Percentiles rank a stretch among this genome's conserved stretches.
These are phyloP conservation scores for Leishmania aethiopica DNA, from an alignment of 208 protist species.

Conservation along the genomic window DNA sequence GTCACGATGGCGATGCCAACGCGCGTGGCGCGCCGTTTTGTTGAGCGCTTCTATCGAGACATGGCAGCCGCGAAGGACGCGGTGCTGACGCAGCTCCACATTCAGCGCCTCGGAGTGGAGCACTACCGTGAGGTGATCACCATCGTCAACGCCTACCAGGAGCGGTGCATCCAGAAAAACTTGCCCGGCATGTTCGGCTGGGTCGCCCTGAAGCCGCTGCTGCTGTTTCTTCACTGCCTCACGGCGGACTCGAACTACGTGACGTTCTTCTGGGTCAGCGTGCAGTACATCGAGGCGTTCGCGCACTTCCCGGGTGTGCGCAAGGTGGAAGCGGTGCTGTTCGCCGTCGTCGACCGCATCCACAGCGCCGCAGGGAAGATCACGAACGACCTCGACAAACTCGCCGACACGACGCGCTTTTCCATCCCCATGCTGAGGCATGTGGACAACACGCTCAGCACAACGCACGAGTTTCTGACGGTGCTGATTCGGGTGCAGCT, in stretches of 20 bases:
- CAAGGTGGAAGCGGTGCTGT: constrained; percentile 72
- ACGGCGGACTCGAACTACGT: constrained; percentile 89
- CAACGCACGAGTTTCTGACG: constrained; percentile 62
- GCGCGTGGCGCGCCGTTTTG: constrained; percentile 45
- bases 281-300: constrained; percentile 85
- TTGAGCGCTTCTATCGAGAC: constrained; percentile 72
- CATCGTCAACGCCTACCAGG: constrained; percentile 71
- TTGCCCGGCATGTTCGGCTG: constrained; percentile 85
- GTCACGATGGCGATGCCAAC: constrained; percentile 49
- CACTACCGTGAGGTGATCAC: constrained; percentile 66
- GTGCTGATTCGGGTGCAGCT: constrained; percentile 85
- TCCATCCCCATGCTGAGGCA: constrained; percentile 57
- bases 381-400: constrained; percentile 42
- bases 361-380: constrained; percentile 55
- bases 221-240: constrained; percentile 77
- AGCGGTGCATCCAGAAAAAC: constrained; percentile 54
- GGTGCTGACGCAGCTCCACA: constrained; percentile 75
- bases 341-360: constrained; percentile 78
- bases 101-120: constrained; percentile 70
- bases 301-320: constrained; percentile 64
- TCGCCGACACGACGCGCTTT: constrained; percentile 41
- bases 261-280: constrained; percentile 86
- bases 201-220: constrained; percentile 68
- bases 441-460: constrained; percentile 47
- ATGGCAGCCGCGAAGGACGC: constrained; percentile 69